Evolutionary conservation across 768 basidiomycete genomes (phyloP).

Genomic region (Tulasnella sp.): DNA sequence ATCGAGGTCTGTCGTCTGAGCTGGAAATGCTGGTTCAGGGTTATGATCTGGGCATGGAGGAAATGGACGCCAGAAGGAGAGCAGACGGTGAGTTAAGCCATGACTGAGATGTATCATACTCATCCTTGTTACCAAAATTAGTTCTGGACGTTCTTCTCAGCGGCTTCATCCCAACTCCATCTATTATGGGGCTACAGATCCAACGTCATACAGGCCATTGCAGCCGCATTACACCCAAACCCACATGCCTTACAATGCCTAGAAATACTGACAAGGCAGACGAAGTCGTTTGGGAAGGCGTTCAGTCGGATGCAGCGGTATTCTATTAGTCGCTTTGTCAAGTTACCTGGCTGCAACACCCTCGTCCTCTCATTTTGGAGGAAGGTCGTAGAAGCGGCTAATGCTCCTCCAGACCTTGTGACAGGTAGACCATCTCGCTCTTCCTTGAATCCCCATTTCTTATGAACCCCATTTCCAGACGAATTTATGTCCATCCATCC

Average conservation of each 20-base stretch:
- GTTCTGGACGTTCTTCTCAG: constrained; percentile 53
- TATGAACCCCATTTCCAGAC: constrained; percentile 34
- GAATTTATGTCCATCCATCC: constrained; percentile 56
- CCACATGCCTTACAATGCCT: constrained; percentile 37
- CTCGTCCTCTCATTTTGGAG: constrained; percentile 74
- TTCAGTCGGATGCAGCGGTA: constrained; percentile 61
- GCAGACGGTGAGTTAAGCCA: constrained; percentile 6
- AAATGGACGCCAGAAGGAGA: constrained; percentile 25
- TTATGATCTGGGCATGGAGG: constrained; percentile 65
- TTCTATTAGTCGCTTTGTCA: constrained; percentile 45
- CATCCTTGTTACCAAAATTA: constrained; percentile 26
- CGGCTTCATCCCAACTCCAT: constrained; percentile 46
- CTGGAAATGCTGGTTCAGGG: constrained; percentile 65
- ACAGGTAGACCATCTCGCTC: constrained; percentile 36
- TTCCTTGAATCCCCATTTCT: background rate
- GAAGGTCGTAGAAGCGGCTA: constrained; percentile 60
- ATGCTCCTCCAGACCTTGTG: constrained; percentile 41
- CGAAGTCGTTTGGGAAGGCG: constrained; percentile 66
- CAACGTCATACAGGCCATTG: constrained; percentile 37
- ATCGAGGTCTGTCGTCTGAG: constrained; percentile 53
- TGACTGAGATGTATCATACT: background rate
- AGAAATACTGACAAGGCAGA: constrained; percentile 53
- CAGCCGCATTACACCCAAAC: constrained; percentile 26
- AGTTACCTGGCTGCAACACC: constrained; percentile 51
- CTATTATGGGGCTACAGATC: constrained; percentile 49